These are phyloP conservation scores for Hippophae gyantsensis DNA, from an alignment of 306 rosid genomes.

Conservation along the genomic window DNA sequence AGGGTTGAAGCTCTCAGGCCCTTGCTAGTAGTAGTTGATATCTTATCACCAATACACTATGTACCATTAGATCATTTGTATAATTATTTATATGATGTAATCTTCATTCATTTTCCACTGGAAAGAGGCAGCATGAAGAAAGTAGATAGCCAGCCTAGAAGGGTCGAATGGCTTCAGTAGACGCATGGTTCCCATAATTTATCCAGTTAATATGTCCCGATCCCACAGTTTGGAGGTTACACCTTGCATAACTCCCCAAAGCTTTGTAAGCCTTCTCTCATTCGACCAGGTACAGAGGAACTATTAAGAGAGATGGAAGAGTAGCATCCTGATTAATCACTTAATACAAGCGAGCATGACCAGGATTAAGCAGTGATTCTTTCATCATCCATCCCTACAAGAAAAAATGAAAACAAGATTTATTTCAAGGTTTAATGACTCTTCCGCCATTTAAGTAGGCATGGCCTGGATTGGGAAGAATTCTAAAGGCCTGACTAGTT, in stretches of 20 bases:
- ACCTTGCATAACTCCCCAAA: neutral
- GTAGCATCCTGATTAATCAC: conserved; percentile 19
- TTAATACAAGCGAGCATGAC: conserved; percentile 67
- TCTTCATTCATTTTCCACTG: conserved; percentile 16
- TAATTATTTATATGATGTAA: conserved; percentile 9
- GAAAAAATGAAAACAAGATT: conserved; percentile 6
- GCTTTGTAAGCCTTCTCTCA: conserved; percentile 5
- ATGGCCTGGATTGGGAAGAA: too few species aligned
- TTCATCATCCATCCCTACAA: conserved; percentile 94
- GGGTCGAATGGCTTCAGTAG: conserved; percentile 14
- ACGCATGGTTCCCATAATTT: conserved; percentile 18
- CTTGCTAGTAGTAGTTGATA: conserved; percentile 6
- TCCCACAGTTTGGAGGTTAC: conserved; percentile 3
- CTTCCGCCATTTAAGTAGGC: too few species aligned
- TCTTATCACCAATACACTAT: conserved; percentile 8
- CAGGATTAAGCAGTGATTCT: conserved; percentile 88
- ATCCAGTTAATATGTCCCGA: conserved; percentile 4
- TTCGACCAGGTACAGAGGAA: conserved; percentile 15
- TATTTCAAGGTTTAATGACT: neutral
- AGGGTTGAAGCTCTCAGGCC: neutral
- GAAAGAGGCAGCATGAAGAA: neutral
- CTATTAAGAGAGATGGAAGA: conserved; percentile 18
- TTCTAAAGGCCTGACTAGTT: too few species aligned
- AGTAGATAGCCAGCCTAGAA: neutral
- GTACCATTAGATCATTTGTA: conserved; percentile 13